These are phyloP conservation scores for Hyphopichia fennica DNA, from an alignment of 1,139 yeast species.

Conservation along the genomic window DNA sequence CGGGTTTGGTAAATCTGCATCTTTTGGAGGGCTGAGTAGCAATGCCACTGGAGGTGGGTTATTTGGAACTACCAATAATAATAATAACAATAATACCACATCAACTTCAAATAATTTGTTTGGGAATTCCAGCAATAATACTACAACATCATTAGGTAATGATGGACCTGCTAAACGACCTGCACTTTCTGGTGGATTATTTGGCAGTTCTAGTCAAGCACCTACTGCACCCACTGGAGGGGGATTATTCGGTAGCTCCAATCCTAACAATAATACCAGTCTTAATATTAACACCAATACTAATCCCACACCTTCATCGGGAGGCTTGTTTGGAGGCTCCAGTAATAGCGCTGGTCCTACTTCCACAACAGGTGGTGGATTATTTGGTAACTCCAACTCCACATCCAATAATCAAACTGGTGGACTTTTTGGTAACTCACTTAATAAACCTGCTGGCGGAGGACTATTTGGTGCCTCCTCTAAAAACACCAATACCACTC, in stretches of 20 bases:
- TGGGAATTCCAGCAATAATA: background rate
- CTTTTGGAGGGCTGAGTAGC: background rate
- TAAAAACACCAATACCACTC: background rate
- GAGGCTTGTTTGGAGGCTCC: conserved; percentile 16
- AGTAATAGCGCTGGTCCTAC: background rate
- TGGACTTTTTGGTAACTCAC: conserved; percentile 11
- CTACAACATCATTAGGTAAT: background rate
- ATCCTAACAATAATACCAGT: conserved; percentile 5
- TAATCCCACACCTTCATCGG: conserved; percentile 7
- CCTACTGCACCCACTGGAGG: conserved; percentile 3
- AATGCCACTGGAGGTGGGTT: background rate
- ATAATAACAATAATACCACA: conserved; percentile 11
- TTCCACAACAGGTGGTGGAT: background rate
- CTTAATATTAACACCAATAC: conserved; percentile 2
- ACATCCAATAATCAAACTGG: conserved; percentile 7
- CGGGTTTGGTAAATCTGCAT: conserved; percentile 18
- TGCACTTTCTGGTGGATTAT: conserved; percentile 12
- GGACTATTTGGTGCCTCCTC: conserved; percentile 11
- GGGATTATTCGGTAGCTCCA: conserved; percentile 11
- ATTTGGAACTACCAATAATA: conserved; percentile 6
- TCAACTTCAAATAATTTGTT: conserved; percentile 3
- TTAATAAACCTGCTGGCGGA: conserved; percentile 5
- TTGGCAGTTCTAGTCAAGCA: conserved; percentile 12
- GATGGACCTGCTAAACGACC: background rate
- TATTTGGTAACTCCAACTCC: conserved; percentile 10